Base-by-base conservation (phyloP, 2,329 filamentous ascomycete genomes). In the Lizonia empirigonia region DNA sequence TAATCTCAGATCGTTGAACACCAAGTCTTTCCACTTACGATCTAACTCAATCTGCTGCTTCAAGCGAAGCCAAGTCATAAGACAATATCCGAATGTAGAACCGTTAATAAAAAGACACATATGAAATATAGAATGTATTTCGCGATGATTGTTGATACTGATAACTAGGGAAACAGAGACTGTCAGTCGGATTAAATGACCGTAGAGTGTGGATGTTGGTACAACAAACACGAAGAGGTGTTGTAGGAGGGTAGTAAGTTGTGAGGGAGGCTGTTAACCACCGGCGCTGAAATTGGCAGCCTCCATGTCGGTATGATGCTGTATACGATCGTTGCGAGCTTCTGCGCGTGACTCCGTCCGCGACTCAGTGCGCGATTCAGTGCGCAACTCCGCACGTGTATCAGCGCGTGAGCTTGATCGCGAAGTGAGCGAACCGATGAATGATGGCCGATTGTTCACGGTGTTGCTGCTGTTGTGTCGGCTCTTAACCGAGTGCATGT, bases 341-440 rank as follows among this genome's bases (percentile, higher is more conserved):
- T 67, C 63, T 7, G 52, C 50, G n/a, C 55, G 54, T 3, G 51
- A 45, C 16, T 54, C 51, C 5, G 51, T 50, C 8, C 55, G 46
- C 1, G 55, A 58, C 16, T 50, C 50, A 5, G 54, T 39, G 1
- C 54, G 34, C 12, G 51, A 54, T 20, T 54, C 51, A 2, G 45
- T 46, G 20, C 51, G 53, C 19, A 59, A 60, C 16, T 62, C 55
- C 7, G 58, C 50, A 2, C 65, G 63, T 5, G 61, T 64, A n/a
- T 68, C 63, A 1, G 59, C 62, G 12, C 63, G 63, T 20, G 69
- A 73, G 36, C 69, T 65, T 7, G 69, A 67, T 18, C 68, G 63
- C n/a, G 69, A 72, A 53, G 62, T 68, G 42, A 72, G 57, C 9
- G 69, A 70, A 26, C 66, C 61, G 16, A 67, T 66, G 26, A 70